phyloP scores from a whole-genome alignment of 441 rosid genomes.

The Sinapis alba region DNA sequence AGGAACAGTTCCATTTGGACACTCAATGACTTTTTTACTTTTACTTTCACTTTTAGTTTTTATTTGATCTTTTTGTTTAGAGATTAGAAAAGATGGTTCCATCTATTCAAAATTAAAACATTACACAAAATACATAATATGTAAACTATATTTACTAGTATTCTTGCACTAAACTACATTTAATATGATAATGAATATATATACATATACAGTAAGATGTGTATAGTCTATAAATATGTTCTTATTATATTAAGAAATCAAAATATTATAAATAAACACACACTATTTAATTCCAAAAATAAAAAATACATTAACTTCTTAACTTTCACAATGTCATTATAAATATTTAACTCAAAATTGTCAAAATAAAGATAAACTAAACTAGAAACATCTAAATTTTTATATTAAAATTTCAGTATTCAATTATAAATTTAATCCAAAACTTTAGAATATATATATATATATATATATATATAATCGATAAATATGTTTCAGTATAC shows the following conservation, averaged over 20 bases:
- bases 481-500: neutral
- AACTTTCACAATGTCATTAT: neutral
- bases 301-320: neutral
- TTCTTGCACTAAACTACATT: neutral
- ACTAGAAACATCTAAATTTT: neutral
- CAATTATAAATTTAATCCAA: neutral
- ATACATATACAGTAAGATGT: neutral
- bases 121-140: neutral
- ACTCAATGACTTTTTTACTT: neutral
- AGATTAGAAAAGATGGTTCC: neutral
- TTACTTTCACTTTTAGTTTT: neutral
- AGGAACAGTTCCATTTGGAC: slow-evolving; percentile 20
- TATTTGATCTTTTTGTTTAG: neutral
- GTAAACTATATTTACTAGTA: no score
- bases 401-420: neutral
- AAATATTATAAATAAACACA: neutral
- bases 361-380: neutral
- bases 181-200: neutral
- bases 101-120: neutral
- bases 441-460: neutral
- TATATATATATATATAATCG: neutral
- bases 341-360: neutral
- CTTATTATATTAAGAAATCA: neutral
- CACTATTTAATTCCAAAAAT: neutral
- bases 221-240: neutral